phyloP scores from a whole-genome alignment of 163 green algal genomes.

The Volvox carteri region DNA sequence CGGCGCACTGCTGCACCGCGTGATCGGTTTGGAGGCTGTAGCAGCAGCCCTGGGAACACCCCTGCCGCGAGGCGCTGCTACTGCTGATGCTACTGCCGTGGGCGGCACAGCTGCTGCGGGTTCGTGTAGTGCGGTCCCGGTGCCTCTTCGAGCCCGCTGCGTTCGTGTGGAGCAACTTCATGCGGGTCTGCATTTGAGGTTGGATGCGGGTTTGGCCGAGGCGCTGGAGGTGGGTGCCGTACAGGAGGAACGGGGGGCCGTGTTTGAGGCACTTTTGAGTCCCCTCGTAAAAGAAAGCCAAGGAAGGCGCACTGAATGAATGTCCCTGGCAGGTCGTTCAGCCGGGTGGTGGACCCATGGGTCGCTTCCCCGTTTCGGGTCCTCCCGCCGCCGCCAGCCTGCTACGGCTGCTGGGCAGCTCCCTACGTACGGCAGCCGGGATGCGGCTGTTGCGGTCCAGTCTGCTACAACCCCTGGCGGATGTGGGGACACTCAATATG shows the following conservation, averaged over 20 bases:
- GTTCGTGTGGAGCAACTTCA: slow-evolving; percentile 10
- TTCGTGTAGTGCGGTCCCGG: neutral
- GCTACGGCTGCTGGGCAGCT: slow-evolving; percentile 16
- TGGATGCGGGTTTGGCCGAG: slow-evolving; percentile 8
- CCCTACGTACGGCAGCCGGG: slow-evolving; percentile 15
- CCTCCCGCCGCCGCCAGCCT: slow-evolving; percentile 13
- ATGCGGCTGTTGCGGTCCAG: slow-evolving; percentile 73
- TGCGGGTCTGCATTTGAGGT: slow-evolving; percentile 6
- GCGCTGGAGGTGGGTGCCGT: slow-evolving; percentile 22
- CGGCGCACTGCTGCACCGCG: slow-evolving; percentile 12
- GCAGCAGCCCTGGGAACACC: neutral
- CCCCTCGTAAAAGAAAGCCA: neutral
- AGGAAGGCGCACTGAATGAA: no score
- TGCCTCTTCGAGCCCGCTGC: neutral
- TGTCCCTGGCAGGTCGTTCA: neutral
- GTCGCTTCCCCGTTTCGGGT: neutral
- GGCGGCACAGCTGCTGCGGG: neutral
- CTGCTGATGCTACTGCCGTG: neutral
- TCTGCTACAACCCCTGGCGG: slow-evolving; percentile 86
- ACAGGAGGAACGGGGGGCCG: no score
- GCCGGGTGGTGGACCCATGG: neutral
- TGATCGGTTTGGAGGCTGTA: slow-evolving; percentile 12
- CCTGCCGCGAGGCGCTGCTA: neutral
- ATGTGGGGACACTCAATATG: slow-evolving; percentile 76
- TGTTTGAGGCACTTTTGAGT: neutral